These are phyloP conservation scores for Salvia sclarea DNA, from an alignment of 305 asterid genomes.

Conservation along the genomic window DNA sequence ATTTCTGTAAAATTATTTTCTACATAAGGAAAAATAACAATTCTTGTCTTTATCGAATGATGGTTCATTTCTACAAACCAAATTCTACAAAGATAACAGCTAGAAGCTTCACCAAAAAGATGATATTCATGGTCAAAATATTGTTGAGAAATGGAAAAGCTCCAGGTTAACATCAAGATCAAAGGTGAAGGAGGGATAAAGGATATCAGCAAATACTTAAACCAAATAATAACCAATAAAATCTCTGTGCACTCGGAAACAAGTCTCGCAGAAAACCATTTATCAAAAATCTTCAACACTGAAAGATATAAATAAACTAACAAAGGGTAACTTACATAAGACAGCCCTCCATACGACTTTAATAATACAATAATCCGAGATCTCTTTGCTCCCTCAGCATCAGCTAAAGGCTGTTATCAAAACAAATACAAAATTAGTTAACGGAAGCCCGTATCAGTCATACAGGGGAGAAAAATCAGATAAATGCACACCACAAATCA, in stretches of 20 bases:
- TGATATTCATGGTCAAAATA: background rate
- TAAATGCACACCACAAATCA: background rate
- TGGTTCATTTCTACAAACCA: background rate
- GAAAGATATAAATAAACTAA: background rate
- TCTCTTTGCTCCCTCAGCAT: constrained; percentile 93
- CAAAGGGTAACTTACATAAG: constrained; percentile 65
- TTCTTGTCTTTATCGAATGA: background rate
- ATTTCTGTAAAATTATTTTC: too few species aligned
- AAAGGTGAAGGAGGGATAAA: background rate
- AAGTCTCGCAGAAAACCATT: background rate
- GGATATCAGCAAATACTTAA: background rate
- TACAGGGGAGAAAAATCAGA: background rate
- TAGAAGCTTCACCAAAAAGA: too few species aligned
- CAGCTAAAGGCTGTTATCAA: constrained; percentile 95
- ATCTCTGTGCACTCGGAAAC: constrained; percentile 6
- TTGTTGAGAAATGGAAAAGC: constrained; percentile 8
- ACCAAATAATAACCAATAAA: background rate
- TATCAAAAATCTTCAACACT: background rate
- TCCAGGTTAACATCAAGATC: background rate
- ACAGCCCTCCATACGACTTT: constrained; percentile 75
- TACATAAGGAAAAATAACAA: too few species aligned
- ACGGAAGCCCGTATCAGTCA: too few species aligned
- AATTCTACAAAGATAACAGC: background rate
- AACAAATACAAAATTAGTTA: constrained; percentile 29
- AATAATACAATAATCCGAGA: constrained; percentile 65